A percentile compares a stretch with the other conserved stretches of the same genome.
Conservation (phyloP, 1,139 yeast species). For the Candida anutae region DNA sequence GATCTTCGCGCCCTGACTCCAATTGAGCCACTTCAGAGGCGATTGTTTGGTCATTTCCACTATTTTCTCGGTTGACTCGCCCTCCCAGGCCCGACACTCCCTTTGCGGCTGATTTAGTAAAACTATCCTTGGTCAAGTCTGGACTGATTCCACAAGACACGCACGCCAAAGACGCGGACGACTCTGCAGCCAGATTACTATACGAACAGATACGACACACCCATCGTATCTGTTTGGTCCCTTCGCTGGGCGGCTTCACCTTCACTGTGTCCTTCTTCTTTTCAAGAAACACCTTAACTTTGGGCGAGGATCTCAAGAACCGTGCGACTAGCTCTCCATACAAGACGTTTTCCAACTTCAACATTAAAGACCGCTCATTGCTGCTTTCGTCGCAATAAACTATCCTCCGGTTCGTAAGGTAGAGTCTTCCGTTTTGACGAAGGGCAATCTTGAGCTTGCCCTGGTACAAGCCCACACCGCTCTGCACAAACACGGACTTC, state of each 20-base stretch:
- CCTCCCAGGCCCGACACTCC: background rate
- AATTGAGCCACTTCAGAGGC: background rate
- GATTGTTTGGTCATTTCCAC: background rate
- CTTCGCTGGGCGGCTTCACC: constrained; percentile 2
- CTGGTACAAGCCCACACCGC: constrained; percentile 61
- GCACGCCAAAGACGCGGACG: constrained; percentile 44
- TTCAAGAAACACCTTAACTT: constrained; percentile 38
- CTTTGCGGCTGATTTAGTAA: background rate
- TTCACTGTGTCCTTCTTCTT: constrained; percentile 4
- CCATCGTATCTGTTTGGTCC: constrained; percentile 35
- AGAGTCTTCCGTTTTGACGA: constrained; percentile 70
- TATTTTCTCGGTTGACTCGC: background rate
- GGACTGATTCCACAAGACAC: constrained; percentile 64
- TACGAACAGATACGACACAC: constrained; percentile 78
- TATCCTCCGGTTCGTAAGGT: constrained; percentile 65
- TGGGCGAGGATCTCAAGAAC: constrained; percentile 74
- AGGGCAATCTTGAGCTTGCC: constrained; percentile 57
- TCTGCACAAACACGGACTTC: constrained; percentile 39
- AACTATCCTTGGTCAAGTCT: background rate
- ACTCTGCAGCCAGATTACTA: constrained; percentile 40
- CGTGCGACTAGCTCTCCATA: constrained; percentile 45
- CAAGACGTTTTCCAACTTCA: constrained; percentile 42
- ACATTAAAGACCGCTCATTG: constrained; percentile 38
- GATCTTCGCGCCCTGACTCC: constrained; percentile 23
- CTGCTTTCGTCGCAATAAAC: constrained; percentile 58